Conservation (phyloP, 176 grass and related monocot genomes). For the sorghum (Sorghum bicolor) region DNA sequence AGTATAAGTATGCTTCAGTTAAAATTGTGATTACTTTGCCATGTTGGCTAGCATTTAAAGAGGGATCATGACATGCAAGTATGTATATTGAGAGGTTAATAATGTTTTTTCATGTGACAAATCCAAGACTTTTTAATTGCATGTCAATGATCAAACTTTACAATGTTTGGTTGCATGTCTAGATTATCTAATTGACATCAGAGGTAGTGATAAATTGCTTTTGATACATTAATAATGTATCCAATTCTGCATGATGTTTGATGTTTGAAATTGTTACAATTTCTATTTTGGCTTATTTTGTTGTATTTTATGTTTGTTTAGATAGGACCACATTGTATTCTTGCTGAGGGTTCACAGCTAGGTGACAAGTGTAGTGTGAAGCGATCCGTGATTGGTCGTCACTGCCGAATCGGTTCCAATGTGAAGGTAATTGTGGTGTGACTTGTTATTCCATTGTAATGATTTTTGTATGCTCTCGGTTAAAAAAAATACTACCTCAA, state of each 20-base stretch:
- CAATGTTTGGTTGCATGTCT: not conserved
- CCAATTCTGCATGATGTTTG: not conserved
- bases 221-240: constrained; percentile 9
- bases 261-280: not conserved
- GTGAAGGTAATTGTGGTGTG: constrained; percentile 64
- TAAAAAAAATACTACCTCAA: not conserved
- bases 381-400: constrained; percentile 92
- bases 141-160: not conserved
- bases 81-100: not conserved
- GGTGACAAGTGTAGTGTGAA: constrained; percentile 99
- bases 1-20: not conserved
- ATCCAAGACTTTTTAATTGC: not conserved
- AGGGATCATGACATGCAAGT: not conserved
- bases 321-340: constrained; percentile 90
- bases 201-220: not conserved
- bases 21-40: not conserved
- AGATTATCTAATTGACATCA: not conserved
- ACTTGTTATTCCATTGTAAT: not conserved
- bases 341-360: constrained; percentile 90
- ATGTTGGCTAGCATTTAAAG: not conserved
- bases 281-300: constrained; percentile 21
- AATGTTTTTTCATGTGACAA: not conserved
- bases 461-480: constrained; percentile 21
- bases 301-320: constrained; percentile 40
- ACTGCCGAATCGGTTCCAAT: constrained; percentile 97